These are phyloP conservation scores for Stachybotrys chartarum DNA, from an alignment of 2,329 filamentous ascomycete genomes.

Conservation along the genomic window DNA sequence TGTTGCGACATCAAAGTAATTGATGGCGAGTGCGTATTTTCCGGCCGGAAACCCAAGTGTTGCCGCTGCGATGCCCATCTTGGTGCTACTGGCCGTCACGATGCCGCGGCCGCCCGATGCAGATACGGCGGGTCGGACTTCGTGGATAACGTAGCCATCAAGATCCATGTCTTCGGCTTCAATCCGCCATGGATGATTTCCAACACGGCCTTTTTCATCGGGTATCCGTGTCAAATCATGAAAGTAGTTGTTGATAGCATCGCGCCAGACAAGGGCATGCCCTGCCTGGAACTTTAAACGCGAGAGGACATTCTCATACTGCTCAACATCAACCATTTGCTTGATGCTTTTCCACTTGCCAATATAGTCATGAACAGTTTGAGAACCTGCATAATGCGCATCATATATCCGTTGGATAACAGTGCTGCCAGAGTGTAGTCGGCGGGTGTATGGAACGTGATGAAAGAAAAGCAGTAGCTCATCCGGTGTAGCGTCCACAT, in stretches of 20 bases:
- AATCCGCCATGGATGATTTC: constrained; percentile 56
- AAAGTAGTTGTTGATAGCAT: constrained; percentile 60
- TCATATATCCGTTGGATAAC: constrained; percentile 63
- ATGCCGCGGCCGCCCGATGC: constrained; percentile 50
- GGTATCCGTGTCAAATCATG: constrained; percentile 51
- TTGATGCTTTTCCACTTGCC: constrained; percentile 45
- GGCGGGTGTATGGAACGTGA: constrained; percentile 61
- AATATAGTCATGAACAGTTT: constrained; percentile 51
- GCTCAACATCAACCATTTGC: constrained; percentile 50
- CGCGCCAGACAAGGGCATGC: constrained; percentile 65
- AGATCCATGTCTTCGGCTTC: constrained; percentile 61
- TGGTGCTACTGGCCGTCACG: constrained; percentile 42
- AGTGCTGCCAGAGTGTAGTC: constrained; percentile 54
- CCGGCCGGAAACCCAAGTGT: constrained; percentile 41
- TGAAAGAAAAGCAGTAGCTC: constrained; percentile 68
- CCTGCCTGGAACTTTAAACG: constrained; percentile 59
- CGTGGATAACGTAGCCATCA: constrained; percentile 45
- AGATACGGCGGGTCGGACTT: constrained; percentile 50
- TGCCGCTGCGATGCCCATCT: constrained; percentile 36
- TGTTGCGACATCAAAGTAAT: constrained; percentile 58
- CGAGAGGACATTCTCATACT: constrained; percentile 51
- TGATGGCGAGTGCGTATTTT: constrained; percentile 56
- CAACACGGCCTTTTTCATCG: constrained; percentile 48
- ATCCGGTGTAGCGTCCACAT: constrained; percentile 56
- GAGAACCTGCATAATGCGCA: constrained; percentile 52